Percentiles rank a stretch among this genome's conserved stretches.
Conservation (phyloP, 2,329 filamentous ascomycete species). For the Lojkania enalia region DNA sequence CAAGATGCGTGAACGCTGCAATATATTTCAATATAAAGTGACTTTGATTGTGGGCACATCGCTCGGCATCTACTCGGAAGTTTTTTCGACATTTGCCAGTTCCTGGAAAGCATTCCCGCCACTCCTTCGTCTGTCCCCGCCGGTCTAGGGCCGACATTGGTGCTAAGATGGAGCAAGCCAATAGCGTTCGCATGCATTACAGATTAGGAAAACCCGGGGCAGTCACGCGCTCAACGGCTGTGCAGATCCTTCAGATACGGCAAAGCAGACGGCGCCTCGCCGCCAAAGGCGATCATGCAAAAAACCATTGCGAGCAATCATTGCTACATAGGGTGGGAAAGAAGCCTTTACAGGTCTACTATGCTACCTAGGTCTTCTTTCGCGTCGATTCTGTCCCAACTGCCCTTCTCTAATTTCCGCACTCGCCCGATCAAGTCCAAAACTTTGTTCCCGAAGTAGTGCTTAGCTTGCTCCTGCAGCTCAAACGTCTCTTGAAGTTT, state of each 20-base stretch:
- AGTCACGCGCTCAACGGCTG: constrained; percentile 43
- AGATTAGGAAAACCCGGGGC: constrained; percentile 27
- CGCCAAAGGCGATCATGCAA: constrained; percentile 6
- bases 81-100: constrained; percentile 11
- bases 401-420: constrained; percentile 67
- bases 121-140: constrained; percentile 19
- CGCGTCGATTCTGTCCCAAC: constrained; percentile 73
- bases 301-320: neutral
- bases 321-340: too few relatives aligned
- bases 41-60: constrained; percentile 8
- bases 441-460: constrained; percentile 57
- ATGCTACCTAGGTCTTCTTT: constrained; percentile 64
- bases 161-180: constrained; percentile 32
- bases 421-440: constrained; percentile 54
- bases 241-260: constrained; percentile 33
- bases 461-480: constrained; percentile 63
- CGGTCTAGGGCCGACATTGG: constrained; percentile 21
- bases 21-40: constrained; percentile 14
- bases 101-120: constrained; percentile 24
- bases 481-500: constrained; percentile 63
- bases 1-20: constrained; percentile 14
- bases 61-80: constrained; percentile 21
- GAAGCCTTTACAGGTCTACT: constrained; percentile 19
- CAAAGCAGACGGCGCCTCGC: neutral
- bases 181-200: constrained; percentile 24